Conservation (phyloP, 2,329 filamentous ascomycete species). For the Hypoxylon sp. region DNA sequence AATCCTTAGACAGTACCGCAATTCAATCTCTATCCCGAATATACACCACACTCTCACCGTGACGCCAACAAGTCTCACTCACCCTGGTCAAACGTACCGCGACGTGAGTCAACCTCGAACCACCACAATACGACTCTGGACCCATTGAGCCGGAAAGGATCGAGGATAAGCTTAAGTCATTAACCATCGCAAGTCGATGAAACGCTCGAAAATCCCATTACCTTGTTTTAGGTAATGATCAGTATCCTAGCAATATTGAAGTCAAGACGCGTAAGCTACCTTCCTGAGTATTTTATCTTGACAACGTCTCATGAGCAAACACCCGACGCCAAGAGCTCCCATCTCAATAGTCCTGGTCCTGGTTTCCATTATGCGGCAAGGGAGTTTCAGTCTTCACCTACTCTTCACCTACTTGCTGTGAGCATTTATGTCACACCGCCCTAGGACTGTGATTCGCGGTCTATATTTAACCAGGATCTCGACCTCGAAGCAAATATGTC, state of each 20-base stretch:
- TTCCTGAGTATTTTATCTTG: neutral
- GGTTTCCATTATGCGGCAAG: neutral
- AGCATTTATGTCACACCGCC: neutral
- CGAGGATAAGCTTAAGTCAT: slow-evolving; percentile 20
- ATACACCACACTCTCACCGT: neutral
- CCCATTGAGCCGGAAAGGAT: neutral
- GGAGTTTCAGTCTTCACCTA: neutral
- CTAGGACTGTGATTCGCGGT: neutral
- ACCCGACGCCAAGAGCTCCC: neutral
- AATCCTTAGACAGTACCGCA: neutral
- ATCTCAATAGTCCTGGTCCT: neutral
- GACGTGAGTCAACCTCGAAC: slow-evolving; percentile 3
- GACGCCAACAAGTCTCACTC: neutral
- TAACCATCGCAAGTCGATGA: slow-evolving; percentile 5
- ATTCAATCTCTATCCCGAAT: neutral
- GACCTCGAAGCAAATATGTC: neutral
- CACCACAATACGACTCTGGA: neutral
- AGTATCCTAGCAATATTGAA: neutral
- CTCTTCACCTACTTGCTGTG: neutral
- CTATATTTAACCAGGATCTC: neutral
- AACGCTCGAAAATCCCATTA: slow-evolving; percentile 4
- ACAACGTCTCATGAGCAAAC: neutral
- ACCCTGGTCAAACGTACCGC: neutral
- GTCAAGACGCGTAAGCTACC: slow-evolving; percentile 1
- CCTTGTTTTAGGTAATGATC: neutral